phyloP scores from a whole-genome alignment of 352 stramenopile genomes.

The Pythium folliculosum region DNA sequence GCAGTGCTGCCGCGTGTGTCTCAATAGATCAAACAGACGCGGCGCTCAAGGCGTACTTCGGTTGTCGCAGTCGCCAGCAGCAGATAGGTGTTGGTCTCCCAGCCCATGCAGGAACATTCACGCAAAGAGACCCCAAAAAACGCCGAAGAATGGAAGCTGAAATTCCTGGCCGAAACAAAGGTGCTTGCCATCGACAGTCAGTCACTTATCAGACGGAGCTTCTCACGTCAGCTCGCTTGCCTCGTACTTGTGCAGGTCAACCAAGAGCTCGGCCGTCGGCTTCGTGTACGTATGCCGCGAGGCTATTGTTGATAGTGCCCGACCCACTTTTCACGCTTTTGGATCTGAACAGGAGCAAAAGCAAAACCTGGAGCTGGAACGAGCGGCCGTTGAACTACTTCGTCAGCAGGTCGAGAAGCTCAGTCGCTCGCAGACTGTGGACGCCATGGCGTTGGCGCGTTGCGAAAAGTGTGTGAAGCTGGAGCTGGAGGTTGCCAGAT shows the following conservation, averaged over 20 bases:
- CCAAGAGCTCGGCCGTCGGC: slow-evolving; percentile 61
- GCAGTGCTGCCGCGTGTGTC: background rate
- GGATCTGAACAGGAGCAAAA: slow-evolving; percentile 35
- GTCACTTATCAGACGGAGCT: slow-evolving; percentile 3
- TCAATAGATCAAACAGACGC: background rate
- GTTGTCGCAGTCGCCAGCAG: background rate
- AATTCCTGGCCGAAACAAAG: slow-evolving; percentile 69
- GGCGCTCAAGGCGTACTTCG: background rate
- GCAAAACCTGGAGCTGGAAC: slow-evolving; percentile 34
- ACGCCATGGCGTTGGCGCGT: background rate
- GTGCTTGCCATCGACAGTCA: slow-evolving; percentile 21
- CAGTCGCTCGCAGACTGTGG: background rate
- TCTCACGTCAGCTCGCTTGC: background rate
- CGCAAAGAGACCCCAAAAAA: slow-evolving; percentile 19
- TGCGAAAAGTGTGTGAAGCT: slow-evolving; percentile 25
- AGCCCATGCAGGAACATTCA: slow-evolving; percentile 27
- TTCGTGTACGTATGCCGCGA: slow-evolving; percentile 42
- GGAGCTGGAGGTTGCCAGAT: slow-evolving; percentile 24
- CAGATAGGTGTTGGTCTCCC: background rate
- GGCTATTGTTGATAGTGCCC: background rate
- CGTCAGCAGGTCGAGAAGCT: slow-evolving; percentile 28
- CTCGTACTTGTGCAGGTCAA: slow-evolving; percentile 51
- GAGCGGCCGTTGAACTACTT: slow-evolving; percentile 36
- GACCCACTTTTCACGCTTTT: background rate
- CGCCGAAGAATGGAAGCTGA: slow-evolving; percentile 60